These are phyloP conservation scores for Solanum ossicruentum DNA, from an alignment of 257 asterid genomes.

Conservation along the genomic window DNA sequence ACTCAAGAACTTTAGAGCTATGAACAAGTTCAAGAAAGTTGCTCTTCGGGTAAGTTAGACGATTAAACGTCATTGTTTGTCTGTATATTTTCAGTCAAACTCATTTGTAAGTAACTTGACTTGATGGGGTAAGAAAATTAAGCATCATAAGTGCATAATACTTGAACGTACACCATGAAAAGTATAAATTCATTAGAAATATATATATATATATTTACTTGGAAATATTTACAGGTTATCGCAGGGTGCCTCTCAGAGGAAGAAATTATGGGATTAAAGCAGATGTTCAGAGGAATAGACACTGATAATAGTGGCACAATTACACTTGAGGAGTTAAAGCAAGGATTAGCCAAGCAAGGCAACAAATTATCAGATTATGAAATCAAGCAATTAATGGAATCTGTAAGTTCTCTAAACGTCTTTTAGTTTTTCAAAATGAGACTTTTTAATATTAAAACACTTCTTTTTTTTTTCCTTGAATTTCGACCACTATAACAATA, in stretches of 20 bases:
- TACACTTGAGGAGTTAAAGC: constrained; percentile 57
- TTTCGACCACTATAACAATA: background rate
- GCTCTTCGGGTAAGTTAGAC: constrained; percentile 33
- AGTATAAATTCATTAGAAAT: background rate
- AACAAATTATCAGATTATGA: constrained; percentile 49
- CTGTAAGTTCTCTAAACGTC: constrained; percentile 20
- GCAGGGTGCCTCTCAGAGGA: constrained; percentile 63
- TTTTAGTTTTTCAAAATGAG: background rate
- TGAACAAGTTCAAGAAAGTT: constrained; percentile 61
- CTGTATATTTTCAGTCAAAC: background rate
- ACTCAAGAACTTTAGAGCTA: constrained; percentile 48
- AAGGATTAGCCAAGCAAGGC: constrained; percentile 50
- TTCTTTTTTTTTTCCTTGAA: background rate
- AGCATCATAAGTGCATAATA: background rate
- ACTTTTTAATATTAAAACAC: background rate
- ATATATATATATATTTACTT: background rate
- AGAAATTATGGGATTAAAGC: constrained; percentile 53
- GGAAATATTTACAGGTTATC: constrained; percentile 24
- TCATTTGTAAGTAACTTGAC: background rate
- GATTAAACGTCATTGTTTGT: background rate
- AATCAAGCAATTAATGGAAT: constrained; percentile 53
- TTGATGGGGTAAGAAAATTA: background rate
- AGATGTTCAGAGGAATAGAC: constrained; percentile 63
- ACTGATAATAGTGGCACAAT: constrained; percentile 54
- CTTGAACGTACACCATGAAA: background rate